These are phyloP conservation scores for Nigrospora sphaerica DNA, from an alignment of 2,329 filamentous ascomycete species.

Conservation along the genomic window DNA sequence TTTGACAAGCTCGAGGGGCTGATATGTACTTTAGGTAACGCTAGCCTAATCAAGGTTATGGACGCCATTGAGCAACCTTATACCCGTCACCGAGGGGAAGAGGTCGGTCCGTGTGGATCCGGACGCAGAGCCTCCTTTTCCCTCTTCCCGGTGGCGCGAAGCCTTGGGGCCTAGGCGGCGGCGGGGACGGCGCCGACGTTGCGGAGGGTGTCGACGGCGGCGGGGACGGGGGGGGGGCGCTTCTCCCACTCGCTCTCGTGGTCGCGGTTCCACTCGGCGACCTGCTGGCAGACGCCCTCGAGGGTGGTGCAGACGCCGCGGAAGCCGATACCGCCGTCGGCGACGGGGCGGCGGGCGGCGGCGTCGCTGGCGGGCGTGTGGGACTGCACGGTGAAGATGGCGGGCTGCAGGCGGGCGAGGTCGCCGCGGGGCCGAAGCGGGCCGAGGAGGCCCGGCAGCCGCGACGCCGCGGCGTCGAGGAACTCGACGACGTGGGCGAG, in stretches of 20 bases:
- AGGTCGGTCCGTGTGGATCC: no score
- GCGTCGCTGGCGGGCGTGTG: slow-evolving; percentile 29
- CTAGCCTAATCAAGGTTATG: no score
- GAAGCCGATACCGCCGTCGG: slow-evolving; percentile 36
- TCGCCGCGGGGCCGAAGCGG: slow-evolving; percentile 25
- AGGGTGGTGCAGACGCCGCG: slow-evolving; percentile 26
- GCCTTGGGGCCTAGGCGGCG: slow-evolving; percentile 6
- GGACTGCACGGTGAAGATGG: slow-evolving; percentile 25
- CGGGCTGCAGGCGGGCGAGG: slow-evolving; percentile 31
- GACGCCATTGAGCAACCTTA: no score
- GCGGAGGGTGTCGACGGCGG: slow-evolving; percentile 2
- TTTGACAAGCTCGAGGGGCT: no score
- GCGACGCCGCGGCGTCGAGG: slow-evolving; percentile 22
- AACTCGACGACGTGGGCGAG: slow-evolving; percentile 29
- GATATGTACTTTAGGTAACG: no score
- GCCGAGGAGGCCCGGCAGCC: slow-evolving; percentile 12
- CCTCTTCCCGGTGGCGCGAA: no score
- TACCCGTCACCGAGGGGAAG: no score
- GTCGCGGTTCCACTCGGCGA: slow-evolving; percentile 31
- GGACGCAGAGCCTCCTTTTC: no score
- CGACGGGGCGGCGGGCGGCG: slow-evolving; percentile 25
- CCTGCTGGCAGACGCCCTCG: slow-evolving; percentile 32
- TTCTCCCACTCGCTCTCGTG: slow-evolving; percentile 4
- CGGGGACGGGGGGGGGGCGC: neutral
- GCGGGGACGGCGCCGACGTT: slow-evolving; percentile 7